Base-by-base conservation (phyloP, 2,329 filamentous ascomycete genomes). In the Colletotrichum lupini region DNA sequence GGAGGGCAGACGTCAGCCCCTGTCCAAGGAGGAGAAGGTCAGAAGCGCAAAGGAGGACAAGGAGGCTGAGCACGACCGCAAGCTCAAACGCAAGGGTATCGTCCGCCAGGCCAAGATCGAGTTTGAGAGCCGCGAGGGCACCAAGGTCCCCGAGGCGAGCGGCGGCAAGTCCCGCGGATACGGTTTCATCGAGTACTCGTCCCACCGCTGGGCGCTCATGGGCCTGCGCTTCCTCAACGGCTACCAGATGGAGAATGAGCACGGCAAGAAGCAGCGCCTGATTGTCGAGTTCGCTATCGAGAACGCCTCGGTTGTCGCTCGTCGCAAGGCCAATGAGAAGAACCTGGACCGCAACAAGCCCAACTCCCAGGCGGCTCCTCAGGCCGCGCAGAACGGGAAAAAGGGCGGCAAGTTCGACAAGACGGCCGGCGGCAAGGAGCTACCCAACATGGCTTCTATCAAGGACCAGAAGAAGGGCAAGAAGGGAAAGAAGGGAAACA, bases 231-330 rank as follows among this genome's bases (percentile, higher is more conserved):
- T 95, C 92, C 88, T 99, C 70, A 99, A 99, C 81, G 95, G 96
- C 1, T 92, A 90, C 72, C 85, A 89, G 37, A 77, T 91, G 22
- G 86, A 88, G 78, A 90, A 88, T 75, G 83, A 86, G 28, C 83
- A 89, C 66, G 95, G 97, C 76, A 94, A 93, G 84, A 96, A 95
- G 81, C 95, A 97, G 83, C 89, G 97, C 14, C 85, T 99, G 64
- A 95, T 99, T 79, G 96, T 96, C 49, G 97, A 99, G 82, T 99
- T 99, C 81, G 95, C 97, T 24, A 98, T 99, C 81, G 97, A 99
- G 84, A 99, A 99, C 78, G 95, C 95, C 1, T 95, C 98, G 79
- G 97, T 99, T 1, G 93, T 99, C n/a, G 90, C 92, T 76, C 89
- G 97, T 75, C 89, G 97, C 73, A 79, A 77, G 57, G 80, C 79